A percentile compares a stretch with the other conserved stretches of the same genome.
These are phyloP conservation scores for Clonostachys rhizophaga DNA, from an alignment of 2,329 filamentous ascomycete genomes.

Conservation along the genomic window DNA sequence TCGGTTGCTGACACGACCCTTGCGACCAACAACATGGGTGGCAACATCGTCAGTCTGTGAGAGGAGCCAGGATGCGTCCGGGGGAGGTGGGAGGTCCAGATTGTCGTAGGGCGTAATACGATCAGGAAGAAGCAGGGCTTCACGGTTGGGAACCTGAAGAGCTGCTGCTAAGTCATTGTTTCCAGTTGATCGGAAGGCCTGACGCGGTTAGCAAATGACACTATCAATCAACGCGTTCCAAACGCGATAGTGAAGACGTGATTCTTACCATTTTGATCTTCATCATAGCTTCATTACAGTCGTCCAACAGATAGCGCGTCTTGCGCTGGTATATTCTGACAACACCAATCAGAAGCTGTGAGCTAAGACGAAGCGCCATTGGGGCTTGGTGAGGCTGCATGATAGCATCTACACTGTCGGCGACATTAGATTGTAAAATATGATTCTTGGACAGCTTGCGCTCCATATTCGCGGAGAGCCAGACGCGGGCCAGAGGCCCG, in stretches of 20 bases:
- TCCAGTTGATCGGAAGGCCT: constrained; percentile 91
- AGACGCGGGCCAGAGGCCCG: constrained; percentile 93
- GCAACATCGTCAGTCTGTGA: constrained; percentile 65
- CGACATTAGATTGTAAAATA: constrained; percentile 89
- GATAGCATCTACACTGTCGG: constrained; percentile 92
- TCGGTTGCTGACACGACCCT: constrained; percentile 51
- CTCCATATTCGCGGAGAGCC: constrained; percentile 96
- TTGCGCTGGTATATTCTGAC: constrained; percentile 98
- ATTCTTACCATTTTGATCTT: constrained; percentile 92
- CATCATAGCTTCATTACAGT: constrained; percentile 94
- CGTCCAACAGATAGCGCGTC: constrained; percentile 90
- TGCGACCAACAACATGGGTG: constrained; percentile 47
- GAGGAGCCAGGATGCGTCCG: constrained; percentile 81
- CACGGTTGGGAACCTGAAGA: constrained; percentile 75
- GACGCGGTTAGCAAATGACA: neutral
- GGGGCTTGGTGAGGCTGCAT: constrained; percentile 90
- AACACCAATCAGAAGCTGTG: constrained; percentile 90
- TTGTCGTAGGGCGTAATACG: constrained; percentile 89
- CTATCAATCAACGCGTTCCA: neutral
- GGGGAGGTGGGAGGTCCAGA: constrained; percentile 71
- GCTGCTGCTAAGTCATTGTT: constrained; percentile 93
- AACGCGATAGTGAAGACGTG: neutral
- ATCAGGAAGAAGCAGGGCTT: constrained; percentile 85
- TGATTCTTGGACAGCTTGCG: constrained; percentile 97
- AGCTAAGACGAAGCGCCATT: constrained; percentile 89